These are phyloP conservation scores for Fusarium sp. DNA, from an alignment of 2,329 filamentous ascomycete genomes.

Conservation along the genomic window DNA sequence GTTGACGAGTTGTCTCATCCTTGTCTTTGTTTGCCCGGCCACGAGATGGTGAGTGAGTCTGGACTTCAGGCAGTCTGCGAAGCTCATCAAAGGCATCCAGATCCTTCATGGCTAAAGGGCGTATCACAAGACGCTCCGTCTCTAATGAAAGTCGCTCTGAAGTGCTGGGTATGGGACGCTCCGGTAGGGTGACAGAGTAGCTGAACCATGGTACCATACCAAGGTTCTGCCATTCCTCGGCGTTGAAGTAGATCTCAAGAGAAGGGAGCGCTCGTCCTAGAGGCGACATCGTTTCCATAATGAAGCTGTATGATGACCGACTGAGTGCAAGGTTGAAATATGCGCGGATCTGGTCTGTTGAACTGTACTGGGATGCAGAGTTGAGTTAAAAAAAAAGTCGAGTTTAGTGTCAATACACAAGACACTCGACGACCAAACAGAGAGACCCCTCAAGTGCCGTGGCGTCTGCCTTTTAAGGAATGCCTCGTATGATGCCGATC, in stretches of 20 bases:
- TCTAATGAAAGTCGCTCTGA: slow-evolving; percentile 25
- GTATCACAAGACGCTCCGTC: slow-evolving; percentile 27
- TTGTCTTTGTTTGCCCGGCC: slow-evolving; percentile 27
- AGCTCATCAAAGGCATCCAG: slow-evolving; percentile 32
- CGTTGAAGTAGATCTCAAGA: slow-evolving; percentile 9
- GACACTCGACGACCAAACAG: background rate
- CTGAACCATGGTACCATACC: slow-evolving; percentile 37
- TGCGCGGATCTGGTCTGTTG: no score
- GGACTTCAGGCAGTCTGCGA: slow-evolving; percentile 9
- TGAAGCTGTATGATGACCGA: background rate
- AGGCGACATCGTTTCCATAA: slow-evolving; percentile 32
- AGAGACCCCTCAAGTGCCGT: slow-evolving; percentile 13
- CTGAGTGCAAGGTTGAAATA: background rate
- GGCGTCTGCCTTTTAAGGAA: slow-evolving; percentile 8
- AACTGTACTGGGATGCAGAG: background rate
- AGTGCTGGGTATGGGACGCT: slow-evolving; percentile 19
- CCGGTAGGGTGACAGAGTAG: slow-evolving; percentile 30
- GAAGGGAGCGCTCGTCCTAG: slow-evolving; percentile 14
- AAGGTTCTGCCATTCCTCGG: slow-evolving; percentile 20
- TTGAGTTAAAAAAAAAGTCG: background rate
- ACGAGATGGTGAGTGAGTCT: slow-evolving; percentile 16
- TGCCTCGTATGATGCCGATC: slow-evolving; percentile 19
- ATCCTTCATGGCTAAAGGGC: slow-evolving; percentile 23
- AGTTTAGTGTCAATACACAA: background rate
- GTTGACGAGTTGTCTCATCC: slow-evolving; percentile 19